Percentiles rank a stretch among this genome's conserved stretches.
Evolutionary conservation across 371 early-diverging fungal species (phyloP).

Genomic region (Mucor mucedo): DNA sequence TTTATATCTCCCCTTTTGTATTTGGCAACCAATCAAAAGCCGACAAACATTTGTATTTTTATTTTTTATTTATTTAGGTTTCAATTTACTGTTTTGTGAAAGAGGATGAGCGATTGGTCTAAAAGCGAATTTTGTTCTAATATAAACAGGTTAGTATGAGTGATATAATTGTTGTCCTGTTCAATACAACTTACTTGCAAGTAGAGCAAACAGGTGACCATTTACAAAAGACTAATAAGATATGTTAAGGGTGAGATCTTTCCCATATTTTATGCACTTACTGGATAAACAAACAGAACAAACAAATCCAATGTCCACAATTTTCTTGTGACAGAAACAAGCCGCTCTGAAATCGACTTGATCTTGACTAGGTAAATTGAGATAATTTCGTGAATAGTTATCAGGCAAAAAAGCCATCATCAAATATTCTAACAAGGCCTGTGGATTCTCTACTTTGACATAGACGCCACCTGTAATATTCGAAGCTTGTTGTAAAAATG

Average conservation of each 20-base stretch:
- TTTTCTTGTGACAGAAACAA: conserved; percentile 94
- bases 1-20: not conserved
- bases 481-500: conserved; percentile 93
- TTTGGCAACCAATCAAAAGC: conserved; percentile 17
- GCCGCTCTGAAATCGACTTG: conserved; percentile 94
- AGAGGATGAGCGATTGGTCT: conserved; percentile 39
- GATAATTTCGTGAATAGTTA: conserved; percentile 67
- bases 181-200: conserved; percentile 63
- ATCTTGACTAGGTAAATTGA: conserved; percentile 78
- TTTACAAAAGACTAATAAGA: conserved; percentile 70
- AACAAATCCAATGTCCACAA: conserved; percentile 92
- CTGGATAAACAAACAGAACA: conserved; percentile 97
- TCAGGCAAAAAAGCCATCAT: conserved; percentile 90
- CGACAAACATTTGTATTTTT: conserved; percentile 7
- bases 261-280: conserved; percentile 38
- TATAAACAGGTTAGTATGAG: conserved; percentile 3
- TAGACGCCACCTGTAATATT: conserved; percentile 90
- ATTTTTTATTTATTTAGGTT: not conserved
- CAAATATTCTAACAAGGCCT: conserved; percentile 80
- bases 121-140: conserved; percentile 74
- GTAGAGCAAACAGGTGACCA: conserved; percentile 78
- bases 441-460: conserved; percentile 65
- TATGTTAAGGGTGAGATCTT: not conserved
- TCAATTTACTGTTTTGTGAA: conserved; percentile 3
- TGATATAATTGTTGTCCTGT: not conserved